Percentiles rank a stretch among this genome's conserved stretches.
phyloP scores from a whole-genome alignment of 208 protist species.

The Leishmania guyanensis region DNA sequence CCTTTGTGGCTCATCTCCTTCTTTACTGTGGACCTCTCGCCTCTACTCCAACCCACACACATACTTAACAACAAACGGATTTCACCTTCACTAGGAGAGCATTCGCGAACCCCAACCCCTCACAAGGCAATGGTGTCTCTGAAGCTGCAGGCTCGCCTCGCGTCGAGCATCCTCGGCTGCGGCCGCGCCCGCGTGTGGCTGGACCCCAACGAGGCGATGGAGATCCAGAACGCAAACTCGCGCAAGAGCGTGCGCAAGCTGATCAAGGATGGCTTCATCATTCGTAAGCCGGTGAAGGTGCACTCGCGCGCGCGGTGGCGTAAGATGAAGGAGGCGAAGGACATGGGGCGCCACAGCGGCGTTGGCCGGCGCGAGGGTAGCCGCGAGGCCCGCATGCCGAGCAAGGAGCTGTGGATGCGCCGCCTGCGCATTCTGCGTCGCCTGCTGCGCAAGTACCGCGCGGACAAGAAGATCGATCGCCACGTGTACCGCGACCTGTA shows the following conservation, averaged over 20 bases:
- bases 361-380: conserved; percentile 97
- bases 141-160: conserved; percentile 98
- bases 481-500: conserved; percentile 98
- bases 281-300: conserved; percentile 95
- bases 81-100: conserved; percentile 3
- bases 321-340: conserved; percentile 92
- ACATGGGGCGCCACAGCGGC: conserved; percentile 93
- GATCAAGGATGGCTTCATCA: conserved; percentile 98
- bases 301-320: conserved; percentile 96
- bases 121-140: conserved; percentile 71
- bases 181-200: conserved; percentile 98
- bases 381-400: conserved; percentile 96
- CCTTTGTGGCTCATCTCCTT: not conserved
- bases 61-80: not conserved
- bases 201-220: conserved; percentile 97
- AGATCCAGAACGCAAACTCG: conserved; percentile 98
- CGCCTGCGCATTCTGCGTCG: conserved; percentile 97
- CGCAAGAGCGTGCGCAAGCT: conserved; percentile 97
- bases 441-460: conserved; percentile 98
- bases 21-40: not conserved
- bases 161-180: conserved; percentile 98
- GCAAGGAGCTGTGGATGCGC: conserved; percentile 98
- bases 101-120: not conserved
- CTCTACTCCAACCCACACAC: not conserved
- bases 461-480: conserved; percentile 98